Percentiles rank a stretch among this genome's conserved stretches.
Conservation (phyloP, 148 eudicot genomes). For the Vaccinium vitisidaea region DNA sequence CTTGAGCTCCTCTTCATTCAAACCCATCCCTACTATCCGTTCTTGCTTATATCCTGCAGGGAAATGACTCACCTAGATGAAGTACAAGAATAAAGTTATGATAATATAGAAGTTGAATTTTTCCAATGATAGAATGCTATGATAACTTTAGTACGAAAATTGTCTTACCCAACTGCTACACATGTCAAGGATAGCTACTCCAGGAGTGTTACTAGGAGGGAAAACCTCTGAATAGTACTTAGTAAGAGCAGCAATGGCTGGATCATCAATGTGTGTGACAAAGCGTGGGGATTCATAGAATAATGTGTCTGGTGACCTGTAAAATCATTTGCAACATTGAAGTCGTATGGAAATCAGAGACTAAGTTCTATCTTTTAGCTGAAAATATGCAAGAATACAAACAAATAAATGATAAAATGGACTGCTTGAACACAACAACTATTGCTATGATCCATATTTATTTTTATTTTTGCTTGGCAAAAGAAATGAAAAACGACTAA, state of each 20-base stretch:
- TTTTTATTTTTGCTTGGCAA: too few relatives aligned
- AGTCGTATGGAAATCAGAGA: constrained; percentile 4
- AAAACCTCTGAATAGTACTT: constrained; percentile 81
- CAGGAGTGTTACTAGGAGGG: constrained; percentile 83
- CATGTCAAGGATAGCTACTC: constrained; percentile 85
- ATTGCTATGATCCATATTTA: neutral
- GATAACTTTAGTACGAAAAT: neutral
- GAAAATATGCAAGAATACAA: neutral
- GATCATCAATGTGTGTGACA: constrained; percentile 97
- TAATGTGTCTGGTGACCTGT: constrained; percentile 70
- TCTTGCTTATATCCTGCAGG: constrained; percentile 92
- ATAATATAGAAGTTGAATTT: neutral
- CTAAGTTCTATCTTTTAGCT: neutral
- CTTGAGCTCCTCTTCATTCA: constrained; percentile 91
- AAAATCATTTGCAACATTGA: constrained; percentile 13
- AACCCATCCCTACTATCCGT: constrained; percentile 82
- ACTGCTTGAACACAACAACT: neutral
- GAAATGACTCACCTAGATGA: constrained; percentile 90
- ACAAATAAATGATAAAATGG: neutral
- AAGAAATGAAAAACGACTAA: too few relatives aligned
- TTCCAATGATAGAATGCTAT: neutral
- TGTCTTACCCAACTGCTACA: constrained; percentile 96
- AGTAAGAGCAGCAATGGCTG: constrained; percentile 91
- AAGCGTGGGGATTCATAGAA: constrained; percentile 96
- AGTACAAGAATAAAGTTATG: constrained; percentile 23